Evolutionary conservation across 768 basidiomycete species (phyloP), one percentile per base, ranked within the genome.

Genomic region (Lactifluus rugatus): DNA sequence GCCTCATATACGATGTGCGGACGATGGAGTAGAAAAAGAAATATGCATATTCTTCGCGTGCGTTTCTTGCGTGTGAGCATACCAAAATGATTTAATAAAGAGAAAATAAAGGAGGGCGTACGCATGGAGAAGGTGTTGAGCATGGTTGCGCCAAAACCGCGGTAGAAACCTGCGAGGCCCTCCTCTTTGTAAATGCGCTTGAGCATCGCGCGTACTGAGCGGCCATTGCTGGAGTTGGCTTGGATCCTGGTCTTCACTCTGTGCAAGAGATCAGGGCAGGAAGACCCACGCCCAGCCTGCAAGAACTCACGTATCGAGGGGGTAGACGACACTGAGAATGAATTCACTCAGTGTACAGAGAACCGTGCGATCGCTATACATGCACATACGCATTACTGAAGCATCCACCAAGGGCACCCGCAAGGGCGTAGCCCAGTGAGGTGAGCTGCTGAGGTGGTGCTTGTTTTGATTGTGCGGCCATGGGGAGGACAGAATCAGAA

Each of bases 11-110:
- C 5, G 87, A 79, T 21, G 78, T 82, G 63, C 96, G 82, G 25
- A 98, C 87, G 70, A 93, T 78, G 21, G 93, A 89, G 70, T 98
- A 97, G 76, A 96, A 98, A 79, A 95, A 98, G 79, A 99, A 99
- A 75, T 99, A 99, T 25, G 96, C 95, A 68, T 94, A 97, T 82
- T 96, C 94, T 96, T 63, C 41, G 45, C 5, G 26, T 10, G 3
- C 9, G 28, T 26, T 45, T 47, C 19, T 19, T 19, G 16, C 11
- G 48, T 3, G 62, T 44, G 36, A 52, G 37, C 52, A 57, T 31
- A 42, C 9, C 34, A 7, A 19, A 19, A 26, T n/a, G n/a, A n/a
- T n/a, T n/a, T n/a, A 32, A n/a, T 10, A 17, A 3, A n/a, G 25
- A 9, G 45, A 60, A 23, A 25, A 37, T 37, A 32, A 9, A 28